Conservation (phyloP, 2,329 filamentous ascomycete species). For the Massarina eburnea region DNA sequence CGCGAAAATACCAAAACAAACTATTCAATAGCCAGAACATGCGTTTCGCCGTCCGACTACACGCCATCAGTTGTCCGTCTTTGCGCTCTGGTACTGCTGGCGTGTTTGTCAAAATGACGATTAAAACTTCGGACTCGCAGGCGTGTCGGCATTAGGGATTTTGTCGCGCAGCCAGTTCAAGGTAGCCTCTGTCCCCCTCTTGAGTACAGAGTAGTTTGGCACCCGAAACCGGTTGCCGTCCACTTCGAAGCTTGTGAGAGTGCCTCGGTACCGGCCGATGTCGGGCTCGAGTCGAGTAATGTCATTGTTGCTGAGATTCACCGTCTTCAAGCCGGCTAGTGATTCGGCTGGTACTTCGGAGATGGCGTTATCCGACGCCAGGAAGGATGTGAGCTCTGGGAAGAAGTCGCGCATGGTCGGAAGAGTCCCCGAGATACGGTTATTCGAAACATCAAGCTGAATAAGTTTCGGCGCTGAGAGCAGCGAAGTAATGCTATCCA, state of each 20-base stretch:
- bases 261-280: slow-evolving; percentile 73
- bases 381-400: slow-evolving; percentile 68
- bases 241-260: slow-evolving; percentile 70
- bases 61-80: too few species aligned
- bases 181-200: slow-evolving; percentile 83
- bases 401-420: slow-evolving; percentile 68
- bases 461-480: slow-evolving; percentile 75
- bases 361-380: slow-evolving; percentile 79
- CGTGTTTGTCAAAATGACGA: too few species aligned
- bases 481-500: slow-evolving; percentile 65
- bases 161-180: slow-evolving; percentile 78
- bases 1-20: not conserved
- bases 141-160: slow-evolving; percentile 54
- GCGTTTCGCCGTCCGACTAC: too few species aligned
- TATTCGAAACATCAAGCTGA: slow-evolving; percentile 79
- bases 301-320: slow-evolving; percentile 84
- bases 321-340: slow-evolving; percentile 71
- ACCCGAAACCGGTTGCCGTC: slow-evolving; percentile 86
- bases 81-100: too few species aligned
- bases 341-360: slow-evolving; percentile 70
- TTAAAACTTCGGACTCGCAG: not conserved
- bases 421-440: slow-evolving; percentile 70
- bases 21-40: too few species aligned
- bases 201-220: slow-evolving; percentile 78
- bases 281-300: slow-evolving; percentile 79